Evolutionary conservation across 1,284 basidiomycete genomes (phyloP).

Genomic region (Puccinia hordei): DNA sequence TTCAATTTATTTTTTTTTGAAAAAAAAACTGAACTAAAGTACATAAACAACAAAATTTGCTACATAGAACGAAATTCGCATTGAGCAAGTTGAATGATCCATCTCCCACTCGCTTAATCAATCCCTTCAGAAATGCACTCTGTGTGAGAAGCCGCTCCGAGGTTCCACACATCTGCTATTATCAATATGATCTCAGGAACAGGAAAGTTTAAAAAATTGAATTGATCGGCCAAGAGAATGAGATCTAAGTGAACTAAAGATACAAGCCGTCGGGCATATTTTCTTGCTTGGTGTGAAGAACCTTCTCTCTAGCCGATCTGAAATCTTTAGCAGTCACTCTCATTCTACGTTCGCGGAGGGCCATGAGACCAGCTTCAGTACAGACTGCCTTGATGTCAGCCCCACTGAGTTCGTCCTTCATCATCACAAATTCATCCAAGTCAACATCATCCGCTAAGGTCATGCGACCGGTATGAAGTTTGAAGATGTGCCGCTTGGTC

Average conservation of each 20-base stretch:
- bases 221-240: background rate
- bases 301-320: constrained; percentile 82
- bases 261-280: constrained; percentile 66
- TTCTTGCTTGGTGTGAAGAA: constrained; percentile 89
- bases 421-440: constrained; percentile 91
- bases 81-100: too few relatives aligned
- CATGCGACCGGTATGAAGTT: constrained; percentile 95
- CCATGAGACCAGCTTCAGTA: constrained; percentile 90
- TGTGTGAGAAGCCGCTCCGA: too few relatives aligned
- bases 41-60: too few relatives aligned
- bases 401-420: constrained; percentile 94
- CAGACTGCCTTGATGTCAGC: constrained; percentile 98
- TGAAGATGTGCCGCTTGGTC: constrained; percentile 97
- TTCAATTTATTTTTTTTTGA: too few relatives aligned
- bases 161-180: too few relatives aligned
- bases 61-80: too few relatives aligned
- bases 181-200: too few relatives aligned
- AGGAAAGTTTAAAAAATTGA: background rate
- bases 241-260: constrained; percentile 53
- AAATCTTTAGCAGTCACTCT: constrained; percentile 89
- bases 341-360: constrained; percentile 93
- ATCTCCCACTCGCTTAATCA: too few relatives aligned
- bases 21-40: too few relatives aligned
- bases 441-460: constrained; percentile 87
- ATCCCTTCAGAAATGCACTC: too few relatives aligned